Base-by-base conservation (phyloP, 345 rosid species). In the Stellera chamaejasme region DNA sequence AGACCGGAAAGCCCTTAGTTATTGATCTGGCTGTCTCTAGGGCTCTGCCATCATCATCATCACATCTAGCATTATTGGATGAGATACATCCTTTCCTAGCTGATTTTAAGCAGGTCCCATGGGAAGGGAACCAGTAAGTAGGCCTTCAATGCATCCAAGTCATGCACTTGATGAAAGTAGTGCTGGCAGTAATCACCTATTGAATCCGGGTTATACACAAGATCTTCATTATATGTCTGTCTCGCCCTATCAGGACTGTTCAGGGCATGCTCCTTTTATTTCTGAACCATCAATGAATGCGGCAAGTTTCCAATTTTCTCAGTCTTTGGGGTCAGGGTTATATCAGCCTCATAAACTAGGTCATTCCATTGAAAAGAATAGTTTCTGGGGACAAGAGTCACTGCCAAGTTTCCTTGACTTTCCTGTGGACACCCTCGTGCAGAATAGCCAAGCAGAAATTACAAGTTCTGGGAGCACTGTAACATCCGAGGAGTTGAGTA, bases 171-270 rank as follows among this genome's bases (percentile, higher is more conserved):
- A 73, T 15, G 80, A 75, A 47, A 70, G 66, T 67, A 85, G 78
- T 63, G 52, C 63, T 67, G 89, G 87, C 52, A 87, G 72, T 63
- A 71, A 75, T 2, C 72, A 68, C 55, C 82, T 93, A 23, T 77
- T 93, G 32, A 72, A 84, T 5, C 66, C 88, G 3, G 90, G 90
- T 61, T 79, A 79, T 51, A 75, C 85, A 54, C 66, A 67, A 14
- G 84, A 79, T 66, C 74, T 67, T 74, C 87, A 73, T 62, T 77
- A 69, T 67, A 79, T 93, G 15, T 66, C 87, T 48, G 62, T 62
- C 54, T 65, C 73, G 25, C 69, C 78, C 48, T 70, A 52, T 3
- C 82, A 72, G 61, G 76, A 79, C 55, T 79, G 75, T 49, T 16
- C 81, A 3, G 67, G 76, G 55, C 70, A 50, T 58, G 27, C 65